Conservation (phyloP, 1,284 basidiomycete species). For the Puccinia horiana region DNA sequence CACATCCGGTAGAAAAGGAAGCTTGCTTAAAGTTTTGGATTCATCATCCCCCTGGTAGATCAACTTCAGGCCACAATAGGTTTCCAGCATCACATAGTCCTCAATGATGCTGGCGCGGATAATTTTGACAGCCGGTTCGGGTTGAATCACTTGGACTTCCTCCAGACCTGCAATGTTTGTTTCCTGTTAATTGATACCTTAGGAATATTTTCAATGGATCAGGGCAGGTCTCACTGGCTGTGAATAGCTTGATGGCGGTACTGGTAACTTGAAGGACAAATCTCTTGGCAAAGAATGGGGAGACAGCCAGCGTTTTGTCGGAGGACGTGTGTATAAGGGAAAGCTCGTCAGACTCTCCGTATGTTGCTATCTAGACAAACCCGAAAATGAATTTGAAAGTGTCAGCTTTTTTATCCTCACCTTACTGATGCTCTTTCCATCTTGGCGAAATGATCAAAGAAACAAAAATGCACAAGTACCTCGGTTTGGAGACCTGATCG, state of each 20-base stretch:
- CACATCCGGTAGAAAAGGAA: slow-evolving; percentile 35
- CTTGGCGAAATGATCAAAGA: not conserved
- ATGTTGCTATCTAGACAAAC: slow-evolving; percentile 17
- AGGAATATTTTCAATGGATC: not conserved
- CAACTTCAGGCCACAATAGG: slow-evolving; percentile 13
- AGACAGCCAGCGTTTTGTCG: slow-evolving; percentile 30
- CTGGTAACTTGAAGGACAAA: slow-evolving; percentile 38
- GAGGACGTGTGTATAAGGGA: not conserved
- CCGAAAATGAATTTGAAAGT: not conserved
- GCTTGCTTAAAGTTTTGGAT: slow-evolving; percentile 36
- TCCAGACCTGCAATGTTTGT: slow-evolving; percentile 2
- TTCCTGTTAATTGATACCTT: not conserved
- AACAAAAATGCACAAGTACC: not conserved
- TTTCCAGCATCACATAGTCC: slow-evolving; percentile 35
- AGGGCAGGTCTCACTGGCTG: slow-evolving; percentile 3
- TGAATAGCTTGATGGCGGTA: slow-evolving; percentile 11
- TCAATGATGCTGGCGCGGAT: slow-evolving; percentile 22
- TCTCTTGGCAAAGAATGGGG: slow-evolving; percentile 15
- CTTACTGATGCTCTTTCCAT: not conserved
- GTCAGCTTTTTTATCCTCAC: not conserved
- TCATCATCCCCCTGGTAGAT: slow-evolving; percentile 38
- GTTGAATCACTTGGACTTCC: slow-evolving; percentile 32
- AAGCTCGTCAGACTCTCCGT: slow-evolving; percentile 13
- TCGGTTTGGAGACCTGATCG: slow-evolving; percentile 25
- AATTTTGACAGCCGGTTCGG: slow-evolving; percentile 30